A percentile compares a stretch with the other conserved stretches of the same genome.
Evolutionary conservation across 257 asterid species (phyloP).

Genomic region (Solanum lycopersicoides): DNA sequence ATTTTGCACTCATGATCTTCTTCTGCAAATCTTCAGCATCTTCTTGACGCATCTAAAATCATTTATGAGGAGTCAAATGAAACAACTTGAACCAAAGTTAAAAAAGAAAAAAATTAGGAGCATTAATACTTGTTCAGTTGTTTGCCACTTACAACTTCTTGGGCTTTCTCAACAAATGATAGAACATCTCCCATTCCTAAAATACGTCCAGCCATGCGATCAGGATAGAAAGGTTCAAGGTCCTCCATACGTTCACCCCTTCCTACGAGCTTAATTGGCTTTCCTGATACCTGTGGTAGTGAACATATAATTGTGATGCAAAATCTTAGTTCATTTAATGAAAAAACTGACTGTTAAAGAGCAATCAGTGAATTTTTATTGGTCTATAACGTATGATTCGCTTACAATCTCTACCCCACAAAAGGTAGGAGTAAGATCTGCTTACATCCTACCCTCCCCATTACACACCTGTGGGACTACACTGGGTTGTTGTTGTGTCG

Average conservation of each 20-base stretch:
- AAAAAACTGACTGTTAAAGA: background rate
- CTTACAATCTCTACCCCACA: background rate
- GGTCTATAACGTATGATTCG: background rate
- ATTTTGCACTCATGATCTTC: slow-evolving; percentile 94
- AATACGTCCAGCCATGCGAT: slow-evolving; percentile 97
- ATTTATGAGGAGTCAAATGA: background rate
- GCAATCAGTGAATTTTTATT: background rate
- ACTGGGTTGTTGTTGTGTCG: no score
- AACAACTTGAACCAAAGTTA: background rate
- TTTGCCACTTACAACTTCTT: slow-evolving; percentile 74
- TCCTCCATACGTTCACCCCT: slow-evolving; percentile 99
- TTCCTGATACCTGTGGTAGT: slow-evolving; percentile 77
- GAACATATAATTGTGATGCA: background rate
- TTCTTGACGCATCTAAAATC: slow-evolving; percentile 84
- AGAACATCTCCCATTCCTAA: slow-evolving; percentile 99
- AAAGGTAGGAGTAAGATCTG: background rate
- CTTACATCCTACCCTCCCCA: background rate
- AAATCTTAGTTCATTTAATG: background rate
- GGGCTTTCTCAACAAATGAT: slow-evolving; percentile 97
- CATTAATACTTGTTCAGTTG: background rate
- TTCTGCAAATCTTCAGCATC: slow-evolving; percentile 97
- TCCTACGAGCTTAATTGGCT: slow-evolving; percentile 99
- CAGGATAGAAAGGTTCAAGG: slow-evolving; percentile 98
- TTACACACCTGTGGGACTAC: background rate
- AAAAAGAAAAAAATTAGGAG: background rate